Conservation (phyloP, 2,329 filamentous ascomycete genomes). For the Colletotrichum nymphaeae region DNA sequence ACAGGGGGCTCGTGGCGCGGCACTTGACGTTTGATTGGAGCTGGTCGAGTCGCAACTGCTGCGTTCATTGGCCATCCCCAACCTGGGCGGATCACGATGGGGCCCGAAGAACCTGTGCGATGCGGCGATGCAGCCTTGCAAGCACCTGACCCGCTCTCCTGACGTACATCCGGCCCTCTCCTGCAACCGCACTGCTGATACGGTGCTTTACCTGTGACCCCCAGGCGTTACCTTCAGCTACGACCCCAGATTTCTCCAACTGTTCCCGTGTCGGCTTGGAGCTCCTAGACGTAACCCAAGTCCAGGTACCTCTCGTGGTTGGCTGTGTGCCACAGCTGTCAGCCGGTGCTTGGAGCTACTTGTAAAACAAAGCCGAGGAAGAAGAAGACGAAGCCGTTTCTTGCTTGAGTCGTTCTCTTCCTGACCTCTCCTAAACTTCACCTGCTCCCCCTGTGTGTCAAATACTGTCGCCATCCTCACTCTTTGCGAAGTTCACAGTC, state of each 20-base stretch:
- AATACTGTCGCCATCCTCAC: background rate
- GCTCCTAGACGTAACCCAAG: background rate
- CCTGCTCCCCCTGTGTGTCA: background rate
- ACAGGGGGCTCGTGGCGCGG: slow-evolving; percentile 19
- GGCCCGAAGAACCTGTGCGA: background rate
- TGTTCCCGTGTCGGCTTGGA: slow-evolving; percentile 14
- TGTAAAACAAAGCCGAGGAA: slow-evolving; percentile 11
- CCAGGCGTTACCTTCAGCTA: background rate
- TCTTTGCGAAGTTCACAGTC: background rate
- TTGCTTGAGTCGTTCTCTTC: background rate
- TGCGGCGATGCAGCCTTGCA: slow-evolving; percentile 7
- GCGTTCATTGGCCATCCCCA: background rate
- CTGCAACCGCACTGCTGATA: background rate
- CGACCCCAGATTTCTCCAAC: slow-evolving; percentile 33
- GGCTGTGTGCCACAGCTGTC: background rate
- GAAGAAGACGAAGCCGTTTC: background rate
- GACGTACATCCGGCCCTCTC: slow-evolving; percentile 14
- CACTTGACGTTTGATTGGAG: slow-evolving; percentile 28
- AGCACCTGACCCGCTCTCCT: slow-evolving; percentile 29
- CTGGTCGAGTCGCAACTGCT: background rate
- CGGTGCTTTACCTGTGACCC: slow-evolving; percentile 17
- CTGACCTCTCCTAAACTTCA: background rate
- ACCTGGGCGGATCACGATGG: background rate
- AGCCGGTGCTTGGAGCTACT: background rate
- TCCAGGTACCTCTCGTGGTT: background rate